Base-by-base conservation (phyloP, 2,329 filamentous ascomycete species). In the Ilyonectria destructans region DNA sequence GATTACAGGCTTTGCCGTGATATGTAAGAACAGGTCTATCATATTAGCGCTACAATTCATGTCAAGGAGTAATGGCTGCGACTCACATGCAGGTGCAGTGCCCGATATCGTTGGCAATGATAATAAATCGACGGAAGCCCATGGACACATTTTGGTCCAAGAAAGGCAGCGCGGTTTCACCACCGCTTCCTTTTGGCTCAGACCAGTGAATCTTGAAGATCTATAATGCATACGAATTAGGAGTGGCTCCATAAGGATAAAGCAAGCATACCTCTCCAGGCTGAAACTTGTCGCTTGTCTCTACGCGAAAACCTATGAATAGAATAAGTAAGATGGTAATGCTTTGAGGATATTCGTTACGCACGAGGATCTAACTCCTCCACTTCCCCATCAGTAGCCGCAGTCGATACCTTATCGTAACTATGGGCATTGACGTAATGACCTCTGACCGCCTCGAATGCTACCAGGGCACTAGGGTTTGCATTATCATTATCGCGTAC, bases 31-130 rank as follows among this genome's bases (percentile, higher is more conserved):
- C 88, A 1, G 87, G 86, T 15, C 88, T 89, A 63, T 5, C 3
- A 40, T 31, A 57, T 75, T 40, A 76, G 70, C 60, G 56, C 8
- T 13, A 35, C 43, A 6, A 3, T 23, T 1, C 33, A 49, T n/a
- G 2, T 46, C 12, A 33, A 2, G 26, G 17, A 15, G 63, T 52
- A 10, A 2, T 8, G 35, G 17, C 19, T 40, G 13, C 56, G 21
- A 77, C 85, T 82, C 82, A 89, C 87, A 90, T 85, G 80, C 87
- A 89, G 26, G 83, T 85, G 68, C 84, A 87, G 68, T 89, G 85
- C 2, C 88, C 88, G 19, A 82, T 80, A 29, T 86, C 84, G 56
- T 83, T 87, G 1, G 80, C 83, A 15, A 89, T 80, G 5, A 90
- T 83, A 48, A 90, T 85, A 62, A 89, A 90, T 4, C 87, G 85